phyloP scores from a whole-genome alignment of 1,284 basidiomycete genomes.

The Entoloma clypeatum region DNA sequence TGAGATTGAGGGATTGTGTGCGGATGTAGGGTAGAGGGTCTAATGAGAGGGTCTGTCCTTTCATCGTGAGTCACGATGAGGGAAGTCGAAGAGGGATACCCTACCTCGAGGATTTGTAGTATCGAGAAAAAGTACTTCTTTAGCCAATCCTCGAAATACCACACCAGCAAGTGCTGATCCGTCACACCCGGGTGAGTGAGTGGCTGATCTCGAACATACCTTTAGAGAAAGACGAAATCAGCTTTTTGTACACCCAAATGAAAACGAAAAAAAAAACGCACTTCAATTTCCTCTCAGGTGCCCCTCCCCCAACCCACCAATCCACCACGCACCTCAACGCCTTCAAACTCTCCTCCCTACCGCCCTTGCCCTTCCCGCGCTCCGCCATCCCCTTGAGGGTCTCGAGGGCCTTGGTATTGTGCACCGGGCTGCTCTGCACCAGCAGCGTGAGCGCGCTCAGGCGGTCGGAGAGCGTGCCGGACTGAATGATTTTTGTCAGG shows the following conservation, averaged over 20 bases:
- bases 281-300: constrained; percentile 78
- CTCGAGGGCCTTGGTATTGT: constrained; percentile 83
- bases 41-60: constrained; percentile 68
- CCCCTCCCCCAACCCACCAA: constrained; percentile 95
- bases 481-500: constrained; percentile 78
- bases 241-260: too few relatives aligned
- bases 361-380: constrained; percentile 74
- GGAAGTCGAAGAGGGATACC: constrained; percentile 8
- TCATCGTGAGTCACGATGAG: constrained; percentile 1
- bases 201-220: constrained; percentile 93
- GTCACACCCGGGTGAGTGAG: constrained; percentile 64
- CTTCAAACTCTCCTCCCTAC: constrained; percentile 87
- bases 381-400: constrained; percentile 76
- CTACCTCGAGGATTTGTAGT: constrained; percentile 86
- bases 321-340: constrained; percentile 90
- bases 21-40: constrained; percentile 90
- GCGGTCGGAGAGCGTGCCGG: constrained; percentile 90
- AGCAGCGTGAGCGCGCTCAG: constrained; percentile 91
- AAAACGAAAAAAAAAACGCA: constrained; percentile 37
- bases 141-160: constrained; percentile 95
- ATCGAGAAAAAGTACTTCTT: constrained; percentile 97
- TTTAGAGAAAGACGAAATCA: constrained; percentile 28
- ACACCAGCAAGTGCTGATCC: constrained; percentile 75
- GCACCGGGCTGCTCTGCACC: constrained; percentile 87
- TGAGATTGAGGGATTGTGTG: constrained; percentile 72